Evolutionary conservation across 2,329 filamentous ascomycete genomes (phyloP).

Genomic region (Trichoderma asperellum): DNA sequence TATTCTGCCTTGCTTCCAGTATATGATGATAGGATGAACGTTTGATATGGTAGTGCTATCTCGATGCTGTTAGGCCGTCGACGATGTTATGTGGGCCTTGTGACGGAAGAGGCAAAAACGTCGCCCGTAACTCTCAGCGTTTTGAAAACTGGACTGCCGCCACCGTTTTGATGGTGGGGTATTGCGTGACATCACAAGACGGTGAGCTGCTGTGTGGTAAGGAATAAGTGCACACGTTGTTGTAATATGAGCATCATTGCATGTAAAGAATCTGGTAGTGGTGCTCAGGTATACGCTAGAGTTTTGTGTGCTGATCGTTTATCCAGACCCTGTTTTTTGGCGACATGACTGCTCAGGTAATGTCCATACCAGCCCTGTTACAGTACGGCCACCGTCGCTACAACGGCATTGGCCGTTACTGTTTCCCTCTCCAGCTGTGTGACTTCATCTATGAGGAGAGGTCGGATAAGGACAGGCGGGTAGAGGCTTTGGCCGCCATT

Average conservation of each 20-base stretch:
- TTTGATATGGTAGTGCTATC: not conserved
- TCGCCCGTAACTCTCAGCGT: conserved; percentile 23
- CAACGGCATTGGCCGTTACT: not conserved
- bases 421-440: conserved; percentile 25
- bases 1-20: not conserved
- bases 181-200: conserved; percentile 25
- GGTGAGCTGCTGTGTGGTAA: not conserved
- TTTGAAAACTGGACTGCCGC: not conserved
- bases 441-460: conserved; percentile 8
- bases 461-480: conserved; percentile 3
- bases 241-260: not conserved
- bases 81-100: conserved; percentile 37
- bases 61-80: not conserved
- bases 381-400: not conserved
- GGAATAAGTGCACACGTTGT: not conserved
- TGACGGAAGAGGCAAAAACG: conserved; percentile 29
- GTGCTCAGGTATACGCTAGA: not conserved
- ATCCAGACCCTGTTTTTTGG: not conserved
- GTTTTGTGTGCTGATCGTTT: not conserved
- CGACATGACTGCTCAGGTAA: not conserved
- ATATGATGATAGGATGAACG: not conserved
- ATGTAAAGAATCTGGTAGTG: not conserved
- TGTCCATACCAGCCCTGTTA: not conserved
- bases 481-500: not conserved
- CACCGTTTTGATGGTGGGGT: conserved; percentile 27